Evolutionary conservation across 2,329 filamentous ascomycete species (phyloP).

Genomic region (Clarireedia paspali): DNA sequence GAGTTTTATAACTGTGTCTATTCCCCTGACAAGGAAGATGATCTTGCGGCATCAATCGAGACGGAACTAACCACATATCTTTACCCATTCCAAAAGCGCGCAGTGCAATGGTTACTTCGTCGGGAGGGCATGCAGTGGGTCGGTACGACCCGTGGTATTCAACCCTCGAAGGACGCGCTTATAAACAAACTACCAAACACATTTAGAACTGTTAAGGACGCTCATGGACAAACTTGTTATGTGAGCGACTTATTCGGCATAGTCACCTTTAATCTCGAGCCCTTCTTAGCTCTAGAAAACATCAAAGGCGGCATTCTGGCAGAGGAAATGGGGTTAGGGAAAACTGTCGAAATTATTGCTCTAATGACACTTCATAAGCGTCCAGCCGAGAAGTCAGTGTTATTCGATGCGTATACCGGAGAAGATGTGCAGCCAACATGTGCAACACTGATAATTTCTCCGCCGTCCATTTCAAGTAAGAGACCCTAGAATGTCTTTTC

Average conservation of each 20-base stretch:
- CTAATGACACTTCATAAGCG: slow-evolving; percentile 59
- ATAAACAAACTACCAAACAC: slow-evolving; percentile 28
- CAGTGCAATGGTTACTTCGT: slow-evolving; percentile 61
- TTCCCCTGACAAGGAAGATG: slow-evolving; percentile 44
- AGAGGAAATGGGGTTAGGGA: slow-evolving; percentile 79
- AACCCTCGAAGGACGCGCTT: background rate
- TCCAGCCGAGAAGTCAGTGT: slow-evolving; percentile 3
- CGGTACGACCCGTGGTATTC: slow-evolving; percentile 5
- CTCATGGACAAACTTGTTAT: slow-evolving; percentile 39
- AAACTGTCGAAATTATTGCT: slow-evolving; percentile 68
- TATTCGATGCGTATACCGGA: slow-evolving; percentile 35
- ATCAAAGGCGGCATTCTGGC: slow-evolving; percentile 48
- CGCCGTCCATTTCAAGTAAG: slow-evolving; percentile 37
- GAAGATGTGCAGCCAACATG: slow-evolving; percentile 39
- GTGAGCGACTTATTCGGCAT: slow-evolving; percentile 58
- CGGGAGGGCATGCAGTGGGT: slow-evolving; percentile 54
- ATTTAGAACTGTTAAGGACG: slow-evolving; percentile 39
- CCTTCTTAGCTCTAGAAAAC: slow-evolving; percentile 37
- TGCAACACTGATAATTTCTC: slow-evolving; percentile 56
- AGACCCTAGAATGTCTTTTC: background rate
- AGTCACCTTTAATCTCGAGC: slow-evolving; percentile 41
- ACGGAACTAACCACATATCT: slow-evolving; percentile 43
- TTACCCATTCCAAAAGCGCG: slow-evolving; percentile 66
- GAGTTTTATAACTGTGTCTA: slow-evolving; percentile 66
- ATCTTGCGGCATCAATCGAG: slow-evolving; percentile 32